These are phyloP conservation scores for Coleophoma crateriformis DNA, from an alignment of 2,329 filamentous ascomycete species.

Conservation along the genomic window DNA sequence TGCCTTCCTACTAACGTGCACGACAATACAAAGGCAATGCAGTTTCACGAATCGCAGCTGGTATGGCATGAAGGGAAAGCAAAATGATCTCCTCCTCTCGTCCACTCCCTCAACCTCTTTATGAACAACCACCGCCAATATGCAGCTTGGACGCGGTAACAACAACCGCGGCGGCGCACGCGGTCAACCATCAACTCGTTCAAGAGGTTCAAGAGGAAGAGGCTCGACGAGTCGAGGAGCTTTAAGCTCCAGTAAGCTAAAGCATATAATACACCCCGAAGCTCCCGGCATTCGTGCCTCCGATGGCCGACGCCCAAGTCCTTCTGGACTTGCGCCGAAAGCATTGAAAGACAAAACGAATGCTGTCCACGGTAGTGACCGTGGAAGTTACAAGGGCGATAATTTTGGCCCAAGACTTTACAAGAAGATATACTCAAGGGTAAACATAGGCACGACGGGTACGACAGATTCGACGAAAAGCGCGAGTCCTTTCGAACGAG, in stretches of 20 bases:
- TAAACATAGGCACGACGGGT: constrained; percentile 5
- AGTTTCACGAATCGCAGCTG: too few species aligned
- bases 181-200: constrained; percentile 19
- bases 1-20: too few species aligned
- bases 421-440: constrained; percentile 11
- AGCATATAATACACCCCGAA: constrained; percentile 2
- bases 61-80: neutral
- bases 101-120: constrained; percentile 9
- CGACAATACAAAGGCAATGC: too few species aligned
- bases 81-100: constrained; percentile 13
- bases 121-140: constrained; percentile 24
- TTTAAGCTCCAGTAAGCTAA: constrained; percentile 25
- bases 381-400: constrained; percentile 6
- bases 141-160: constrained; percentile 19
- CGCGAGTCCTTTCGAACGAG: constrained; percentile 21
- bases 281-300: neutral
- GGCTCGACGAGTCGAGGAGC: constrained; percentile 25
- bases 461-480: constrained; percentile 6
- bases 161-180: constrained; percentile 14
- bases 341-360: constrained; percentile 11
- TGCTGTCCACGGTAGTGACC: constrained; percentile 1
- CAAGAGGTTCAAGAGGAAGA: constrained; percentile 24
- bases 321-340: neutral
- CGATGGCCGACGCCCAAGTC: neutral
- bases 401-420: constrained; percentile 2